Evolutionary conservation across 441 rosid genomes (phyloP).

Genomic region (Breynia disticha): DNA sequence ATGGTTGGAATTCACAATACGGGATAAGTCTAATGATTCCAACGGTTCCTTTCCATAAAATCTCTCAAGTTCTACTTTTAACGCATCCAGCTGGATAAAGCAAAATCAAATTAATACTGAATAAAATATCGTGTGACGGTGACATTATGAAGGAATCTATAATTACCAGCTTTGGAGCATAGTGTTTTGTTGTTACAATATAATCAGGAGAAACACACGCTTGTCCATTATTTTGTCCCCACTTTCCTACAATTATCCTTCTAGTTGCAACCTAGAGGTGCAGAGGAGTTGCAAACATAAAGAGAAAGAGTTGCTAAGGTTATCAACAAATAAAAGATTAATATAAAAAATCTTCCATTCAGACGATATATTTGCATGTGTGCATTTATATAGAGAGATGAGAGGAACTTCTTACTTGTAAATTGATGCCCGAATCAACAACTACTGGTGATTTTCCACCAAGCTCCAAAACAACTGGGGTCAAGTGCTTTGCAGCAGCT

Average conservation of each 20-base stretch:
- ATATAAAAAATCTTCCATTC: too few species aligned
- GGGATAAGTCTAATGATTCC: constrained; percentile 78
- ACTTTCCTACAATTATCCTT: constrained; percentile 61
- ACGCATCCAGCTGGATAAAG: constrained; percentile 47
- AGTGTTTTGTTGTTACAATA: constrained; percentile 48
- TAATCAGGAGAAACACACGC: constrained; percentile 68
- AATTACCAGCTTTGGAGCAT: constrained; percentile 49
- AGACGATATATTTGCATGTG: too few species aligned
- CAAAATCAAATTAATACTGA: constrained; percentile 10
- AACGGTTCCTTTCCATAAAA: constrained; percentile 76
- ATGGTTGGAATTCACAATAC: constrained; percentile 76
- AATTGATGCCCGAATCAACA: constrained; percentile 46
- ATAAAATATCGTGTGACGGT: neutral
- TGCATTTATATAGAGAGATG: too few species aligned
- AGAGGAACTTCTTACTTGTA: constrained; percentile 28
- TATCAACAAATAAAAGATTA: too few species aligned
- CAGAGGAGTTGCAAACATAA: constrained; percentile 4
- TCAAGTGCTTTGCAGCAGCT: constrained; percentile 78
- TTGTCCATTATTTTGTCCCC: constrained; percentile 70
- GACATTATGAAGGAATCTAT: neutral
- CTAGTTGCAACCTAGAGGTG: constrained; percentile 44
- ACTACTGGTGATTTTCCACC: constrained; percentile 74
- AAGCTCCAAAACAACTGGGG: constrained; percentile 69
- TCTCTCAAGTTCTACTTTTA: constrained; percentile 52
- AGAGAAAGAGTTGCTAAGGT: neutral